These are phyloP conservation scores for Monascus purpureus DNA, from an alignment of 495 filamentous ascomycete species.

Conservation along the genomic window DNA sequence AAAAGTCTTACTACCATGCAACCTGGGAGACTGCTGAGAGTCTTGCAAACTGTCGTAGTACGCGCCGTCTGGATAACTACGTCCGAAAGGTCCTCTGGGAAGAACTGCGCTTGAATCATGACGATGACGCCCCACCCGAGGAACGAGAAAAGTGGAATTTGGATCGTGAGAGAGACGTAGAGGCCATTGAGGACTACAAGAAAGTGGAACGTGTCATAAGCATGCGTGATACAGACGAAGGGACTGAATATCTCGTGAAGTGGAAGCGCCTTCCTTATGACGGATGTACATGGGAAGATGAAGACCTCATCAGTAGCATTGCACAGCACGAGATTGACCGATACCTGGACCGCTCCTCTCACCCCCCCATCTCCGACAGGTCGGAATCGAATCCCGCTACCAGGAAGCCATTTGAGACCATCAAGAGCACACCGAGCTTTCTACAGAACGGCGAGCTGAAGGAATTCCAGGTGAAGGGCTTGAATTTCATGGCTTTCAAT, in stretches of 20 bases:
- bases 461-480: slow-evolving; percentile 83
- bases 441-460: slow-evolving; percentile 75
- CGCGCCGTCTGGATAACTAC: slow-evolving; percentile 86
- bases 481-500: slow-evolving; percentile 91
- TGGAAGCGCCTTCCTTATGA: slow-evolving; percentile 84
- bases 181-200: slow-evolving; percentile 72
- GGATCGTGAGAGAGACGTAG: slow-evolving; percentile 72
- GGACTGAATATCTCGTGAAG: slow-evolving; percentile 77
- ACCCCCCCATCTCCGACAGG: slow-evolving; percentile 60
- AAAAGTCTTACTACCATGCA: slow-evolving; percentile 83
- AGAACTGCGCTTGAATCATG: slow-evolving; percentile 54
- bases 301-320: slow-evolving; percentile 54
- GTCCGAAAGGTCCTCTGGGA: slow-evolving; percentile 65
- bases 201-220: slow-evolving; percentile 88
- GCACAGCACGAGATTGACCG: slow-evolving; percentile 82
- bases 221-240: slow-evolving; percentile 58
- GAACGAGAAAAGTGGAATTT: slow-evolving; percentile 84
- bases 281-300: slow-evolving; percentile 85
- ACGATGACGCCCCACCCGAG: slow-evolving; percentile 63
- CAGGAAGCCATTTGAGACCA: slow-evolving; percentile 53
- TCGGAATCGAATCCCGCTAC: slow-evolving; percentile 61
- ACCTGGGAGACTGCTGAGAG: slow-evolving; percentile 77
- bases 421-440: slow-evolving; percentile 68
- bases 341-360: slow-evolving; percentile 66
- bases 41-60: slow-evolving; percentile 55